Percentiles rank a stretch among this genome's conserved stretches.
Evolutionary conservation across 176 grass and related monocot genomes (phyloP).

Genomic region (Poa annua): DNA sequence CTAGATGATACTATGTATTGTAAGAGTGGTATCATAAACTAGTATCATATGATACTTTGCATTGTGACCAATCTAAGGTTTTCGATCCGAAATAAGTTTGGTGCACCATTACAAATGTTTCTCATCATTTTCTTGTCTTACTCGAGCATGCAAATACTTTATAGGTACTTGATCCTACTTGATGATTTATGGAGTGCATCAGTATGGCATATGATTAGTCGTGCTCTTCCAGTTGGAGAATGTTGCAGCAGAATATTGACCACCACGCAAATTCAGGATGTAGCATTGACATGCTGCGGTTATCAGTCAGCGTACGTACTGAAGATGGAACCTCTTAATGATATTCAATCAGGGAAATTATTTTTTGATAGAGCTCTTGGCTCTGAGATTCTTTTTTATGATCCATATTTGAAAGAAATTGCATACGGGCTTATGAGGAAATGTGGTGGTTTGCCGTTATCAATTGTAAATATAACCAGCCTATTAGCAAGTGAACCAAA

Average conservation of each 20-base stretch:
- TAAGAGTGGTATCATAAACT: too few species aligned
- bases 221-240: too few species aligned
- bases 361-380: neutral
- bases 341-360: neutral
- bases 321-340: neutral
- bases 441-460: neutral
- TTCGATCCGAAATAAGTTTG: too few species aligned
- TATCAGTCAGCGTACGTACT: neutral
- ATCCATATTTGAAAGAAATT: neutral
- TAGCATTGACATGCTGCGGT: neutral
- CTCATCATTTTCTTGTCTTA: too few species aligned
- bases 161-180: neutral
- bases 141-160: too few species aligned
- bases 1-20: too few species aligned
- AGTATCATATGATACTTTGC: too few species aligned
- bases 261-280: too few species aligned
- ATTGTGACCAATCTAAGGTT: too few species aligned
- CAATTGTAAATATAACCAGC: neutral
- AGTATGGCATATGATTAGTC: too few species aligned
- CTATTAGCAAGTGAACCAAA: neutral
- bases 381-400: neutral
- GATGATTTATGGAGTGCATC: neutral
- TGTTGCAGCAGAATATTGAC: too few species aligned
- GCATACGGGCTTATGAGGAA: neutral
- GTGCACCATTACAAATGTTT: too few species aligned